Base-by-base conservation (phyloP, 2,329 filamentous ascomycete species). In the Orbilia blumenaviensis region DNA sequence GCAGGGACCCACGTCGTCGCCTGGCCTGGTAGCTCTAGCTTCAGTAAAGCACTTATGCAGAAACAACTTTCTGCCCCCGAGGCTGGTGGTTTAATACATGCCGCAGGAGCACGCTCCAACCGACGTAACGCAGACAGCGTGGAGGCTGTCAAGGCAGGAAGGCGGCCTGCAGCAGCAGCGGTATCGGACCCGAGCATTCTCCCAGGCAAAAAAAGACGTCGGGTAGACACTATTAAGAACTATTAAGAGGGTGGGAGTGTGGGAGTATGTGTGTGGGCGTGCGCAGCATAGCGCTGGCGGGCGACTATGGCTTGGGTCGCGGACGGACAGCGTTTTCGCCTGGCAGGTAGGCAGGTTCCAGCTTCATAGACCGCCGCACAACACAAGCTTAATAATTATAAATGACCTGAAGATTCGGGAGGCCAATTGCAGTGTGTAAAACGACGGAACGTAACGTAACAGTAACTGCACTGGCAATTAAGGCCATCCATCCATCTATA, bases 81-180 rank as follows among this genome's bases (percentile, higher is more conserved):
- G 50, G 63, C 52, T 41, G 42, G 32, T 32, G 42, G 48, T 36
- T 44, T 46, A 18, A 29, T 27, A 50, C 44, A 52, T 34, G 21
- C 18, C 36, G 38, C 50, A 50, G 29, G 46, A 38, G 56, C 29
- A 36, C 36, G 27, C 44, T 32, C 62, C 64, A 76, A 52, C 64
- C 72, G 72, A 76, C 64, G 60, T 66, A 36, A 61, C 58, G 60
- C 64, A 56, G 46, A 76, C 44, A 64, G 42, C 61, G 67, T 23
- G 38, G 34, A 50, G 27, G 48, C 41, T 16, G 50, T 27, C 12
- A 18, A 67, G 27, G 66, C 54, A 62, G 32, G 50, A n/a, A 50
- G 61, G 68, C 68, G 9, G 50, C 29, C 38, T 66, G 68, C 68
- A 75, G 62, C 18, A 46, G 42, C 42, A 66, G 69, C 69, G 62